Evolutionary conservation across 495 filamentous ascomycete species (phyloP), one percentile per base, ranked within the genome.

Genomic region (Cenococcum geophilum): DNA sequence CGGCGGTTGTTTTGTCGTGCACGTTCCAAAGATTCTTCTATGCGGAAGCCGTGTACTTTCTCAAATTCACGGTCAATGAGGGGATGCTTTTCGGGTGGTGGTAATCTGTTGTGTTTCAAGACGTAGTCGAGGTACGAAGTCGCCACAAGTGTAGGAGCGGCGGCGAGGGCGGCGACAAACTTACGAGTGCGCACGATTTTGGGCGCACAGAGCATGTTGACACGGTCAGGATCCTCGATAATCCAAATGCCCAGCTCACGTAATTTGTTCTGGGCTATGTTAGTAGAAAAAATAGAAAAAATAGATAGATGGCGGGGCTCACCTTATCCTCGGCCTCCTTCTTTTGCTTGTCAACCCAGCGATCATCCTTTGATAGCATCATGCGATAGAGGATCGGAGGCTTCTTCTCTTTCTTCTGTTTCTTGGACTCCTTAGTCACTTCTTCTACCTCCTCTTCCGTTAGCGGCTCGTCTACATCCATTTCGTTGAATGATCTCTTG

Each of bases 181-280:
- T 99, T 99, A 59, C 87, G 83, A 0, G 93, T 99, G 37, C 92
- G 85, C 16, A 96, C 80, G 62, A 97, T 82, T 8, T 81, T 77
- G 0, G 93, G 93, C 1, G 93, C 92, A 14, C 91, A 91, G 14
- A 99, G 82, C 72, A 97, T 87, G 58, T 89, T 87, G 74, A 86
- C 93, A 45, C 79, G 78, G n/a, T 77, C 77, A 10, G 83, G 82
- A 63, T 96, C 87, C 66, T 85, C 78, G 23, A 89, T 85, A 0
- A 96, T 81, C 67, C 85, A 77, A 57, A 99, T 88, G 27, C 95
- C 95, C 20, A 97, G 76, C 3, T 86, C 82, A 66, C 91, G 86
- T 55, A 98, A 79, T 73, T 88, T 86, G 74, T 80, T 86, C 89
- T 96, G 66, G 68, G 53, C 6, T 34, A 9, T 58, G 50, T 60